These are phyloP conservation scores for Phyllosticta paracitricarpa DNA, from an alignment of 2,329 filamentous ascomycete species.

Conservation along the genomic window DNA sequence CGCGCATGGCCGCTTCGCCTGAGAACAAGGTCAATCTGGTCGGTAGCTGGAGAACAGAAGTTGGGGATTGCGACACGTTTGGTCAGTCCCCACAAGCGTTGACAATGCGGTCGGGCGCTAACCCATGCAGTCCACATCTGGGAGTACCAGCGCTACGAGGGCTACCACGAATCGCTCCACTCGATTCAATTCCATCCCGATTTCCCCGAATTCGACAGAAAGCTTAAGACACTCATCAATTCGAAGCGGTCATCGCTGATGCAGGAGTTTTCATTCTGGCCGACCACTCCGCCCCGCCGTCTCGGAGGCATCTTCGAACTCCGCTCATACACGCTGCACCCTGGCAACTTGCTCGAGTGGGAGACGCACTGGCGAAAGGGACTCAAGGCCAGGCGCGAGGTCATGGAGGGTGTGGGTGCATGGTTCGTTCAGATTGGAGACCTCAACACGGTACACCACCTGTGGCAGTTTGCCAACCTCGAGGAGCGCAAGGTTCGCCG, in stretches of 20 bases:
- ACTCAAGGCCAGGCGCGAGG: conserved; percentile 79
- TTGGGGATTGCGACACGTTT: conserved; percentile 95
- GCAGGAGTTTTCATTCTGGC: conserved; percentile 99
- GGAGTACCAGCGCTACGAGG: conserved; percentile 96
- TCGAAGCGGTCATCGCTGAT: conserved; percentile 84
- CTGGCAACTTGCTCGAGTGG: conserved; percentile 94
- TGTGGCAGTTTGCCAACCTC: conserved; percentile 97
- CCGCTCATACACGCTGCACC: conserved; percentile 90
- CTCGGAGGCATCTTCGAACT: conserved; percentile 92
- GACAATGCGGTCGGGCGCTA: conserved; percentile 3
- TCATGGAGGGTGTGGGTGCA: conserved; percentile 96
- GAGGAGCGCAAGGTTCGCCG: conserved; percentile 84
- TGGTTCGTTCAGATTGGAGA: conserved; percentile 99
- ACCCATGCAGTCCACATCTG: conserved; percentile 84
- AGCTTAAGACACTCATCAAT: conserved; percentile 76
- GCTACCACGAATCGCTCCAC: conserved; percentile 87
- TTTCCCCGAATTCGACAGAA: conserved; percentile 71
- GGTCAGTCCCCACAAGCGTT: conserved; percentile 45
- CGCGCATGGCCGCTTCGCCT: conserved; percentile 69
- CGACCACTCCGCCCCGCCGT: conserved; percentile 79
- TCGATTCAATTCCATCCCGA: conserved; percentile 74
- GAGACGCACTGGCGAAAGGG: conserved; percentile 96
- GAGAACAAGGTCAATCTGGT: conserved; percentile 95
- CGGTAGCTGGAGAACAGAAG: conserved; percentile 95
- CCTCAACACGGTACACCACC: conserved; percentile 91